Base-by-base conservation (phyloP, 768 basidiomycete genomes). In the Leccinum disarticulatum region DNA sequence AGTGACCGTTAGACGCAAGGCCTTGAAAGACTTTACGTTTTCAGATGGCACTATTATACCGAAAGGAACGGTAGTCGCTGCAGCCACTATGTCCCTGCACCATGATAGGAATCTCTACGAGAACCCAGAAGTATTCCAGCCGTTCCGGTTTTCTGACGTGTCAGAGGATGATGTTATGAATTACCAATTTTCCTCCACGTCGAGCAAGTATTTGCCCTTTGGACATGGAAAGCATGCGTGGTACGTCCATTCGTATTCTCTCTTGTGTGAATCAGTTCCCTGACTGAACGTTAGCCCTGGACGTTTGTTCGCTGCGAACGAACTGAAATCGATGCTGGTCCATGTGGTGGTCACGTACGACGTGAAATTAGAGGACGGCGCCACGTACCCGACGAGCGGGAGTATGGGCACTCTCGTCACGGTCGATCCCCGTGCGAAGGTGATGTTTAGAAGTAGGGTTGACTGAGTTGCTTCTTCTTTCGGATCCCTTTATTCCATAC, bases 301-400 rank as follows among this genome's bases (percentile, higher is more conserved):
- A 10, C 74, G 82, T 10, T 81, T 82, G 67, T 76, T 82, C 60
- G 78, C 79, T 4, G 75, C 74, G 7, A 70, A 64, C 22, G 72
- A 77, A 59, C 62, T 84, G 68, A 83, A 84, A 64, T 66, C 74
- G 0, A 76, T 84, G 68, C 57, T 83, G 38, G 81, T 80, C 3
- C 71, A 80, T 56, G 50, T 83, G 6, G 60, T 84, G n/a, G 70
- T 60, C 72, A 52, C 52, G 25, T 68, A 68, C 15, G 67, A 68
- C 19, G 8, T 68, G 52, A 68, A 61, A 28, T 9, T 65, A 47
- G 61, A 52, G 14, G 60, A 59, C 14, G 10, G 13, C 9, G 33
- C 54, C 19, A 31, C n/a, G n/a, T 30, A 4, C 11, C 66, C 59
- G 14, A 3, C 6, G 15, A 41, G 7, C 15, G 0, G 56, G 52